Evolutionary conservation across 306 rosid species (phyloP), one percentile per base, ranked within the genome.

Genomic region (Echinosophora koreensis): DNA sequence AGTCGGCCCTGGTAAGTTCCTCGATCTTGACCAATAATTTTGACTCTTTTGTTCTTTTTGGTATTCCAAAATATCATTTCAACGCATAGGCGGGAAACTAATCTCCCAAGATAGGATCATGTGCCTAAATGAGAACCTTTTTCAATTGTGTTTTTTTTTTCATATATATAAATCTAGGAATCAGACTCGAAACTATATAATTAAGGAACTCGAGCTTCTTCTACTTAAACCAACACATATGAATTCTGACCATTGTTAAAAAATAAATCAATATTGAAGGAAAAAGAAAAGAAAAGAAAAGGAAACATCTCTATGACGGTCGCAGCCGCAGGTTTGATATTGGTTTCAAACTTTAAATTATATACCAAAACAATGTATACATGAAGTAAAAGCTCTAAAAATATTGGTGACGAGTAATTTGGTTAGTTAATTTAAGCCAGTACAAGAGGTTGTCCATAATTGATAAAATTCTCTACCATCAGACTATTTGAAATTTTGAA

Each of bases 351-450:
- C 22, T 49, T 41, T 49, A 12, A 38, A 47, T 46, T 38, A 6
- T 75, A 13, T 16, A 32, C 69, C 63, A 59, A 80, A 47, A 27
- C 4, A 13, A 81, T 15, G 71, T 13, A 22, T 50, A 72, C 55
- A 76, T 18, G 17, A 63, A 22, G 63, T 69, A 69, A 76, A 75
- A 34, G 63, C 10, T 41, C 47, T 13, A 17, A 54, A 47, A 69
- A 62, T 70, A 18, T 76, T 54, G 64, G 69, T 70, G 60, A n/a
- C 35, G 64, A 63, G 65, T 82, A 27, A 54, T 64, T 77, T 77
- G 32, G 56, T n/a, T 39, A 62, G 52, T 76, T 62, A 63, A 76
- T 76, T 76, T 32, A 62, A 69, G 54, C 14, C 27, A 32, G 56
- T 52, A 32, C 28, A 75, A 38, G 44, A 52, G 39, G 60, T 51